Evolutionary conservation across 768 basidiomycete genomes (phyloP), one percentile per base, ranked within the genome.

Genomic region (Heimioporus sp.): DNA sequence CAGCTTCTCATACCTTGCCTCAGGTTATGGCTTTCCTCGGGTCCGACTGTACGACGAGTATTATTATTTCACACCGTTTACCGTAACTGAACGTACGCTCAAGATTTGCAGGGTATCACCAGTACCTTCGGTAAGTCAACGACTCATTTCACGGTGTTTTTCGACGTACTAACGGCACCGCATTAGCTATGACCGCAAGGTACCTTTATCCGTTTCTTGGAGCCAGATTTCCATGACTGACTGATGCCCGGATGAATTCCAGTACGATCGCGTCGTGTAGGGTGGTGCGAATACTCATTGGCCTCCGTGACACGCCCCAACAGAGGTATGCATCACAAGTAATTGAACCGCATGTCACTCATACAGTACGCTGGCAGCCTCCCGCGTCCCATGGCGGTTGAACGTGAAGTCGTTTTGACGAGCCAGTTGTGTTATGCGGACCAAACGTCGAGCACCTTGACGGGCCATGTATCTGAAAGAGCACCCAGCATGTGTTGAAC

Each of bases 181-280:
- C 28, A n/a, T 8, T 17, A 61, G 59, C 58, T 19, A 30, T 56
- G 17, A 55, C 49, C 16, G 34, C 47, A 43, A 61, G 60, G 60
- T 61, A 57, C 13, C 0, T n/a, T 7, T 11, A 28, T 11, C 2
- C 1, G 4, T 35, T 31, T 10, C 0, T 21, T 9, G 35, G 38
- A 20, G 13, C 19, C 6, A 16, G 35, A 28, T 13, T 8, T 13
- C 13, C 31, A 40, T 32, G 21, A 16, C 17, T 32, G 41, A 44
- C 37, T 44, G 21, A 30, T 13, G 15, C 3, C 13, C 5, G 24
- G 16, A 41, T 43, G 15, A 10, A 46, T 36, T 51, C 36, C 43
- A 61, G 60, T 11, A 53, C 42, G 16, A 61, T 61, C 5, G 53
- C 10, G 19, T 61, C 60, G 10, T 54, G 43, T 30, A 54, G 49